Evolutionary conservation across 2,329 filamentous ascomycete genomes (phyloP).

Genomic region (Amesomyces nigricolor): DNA sequence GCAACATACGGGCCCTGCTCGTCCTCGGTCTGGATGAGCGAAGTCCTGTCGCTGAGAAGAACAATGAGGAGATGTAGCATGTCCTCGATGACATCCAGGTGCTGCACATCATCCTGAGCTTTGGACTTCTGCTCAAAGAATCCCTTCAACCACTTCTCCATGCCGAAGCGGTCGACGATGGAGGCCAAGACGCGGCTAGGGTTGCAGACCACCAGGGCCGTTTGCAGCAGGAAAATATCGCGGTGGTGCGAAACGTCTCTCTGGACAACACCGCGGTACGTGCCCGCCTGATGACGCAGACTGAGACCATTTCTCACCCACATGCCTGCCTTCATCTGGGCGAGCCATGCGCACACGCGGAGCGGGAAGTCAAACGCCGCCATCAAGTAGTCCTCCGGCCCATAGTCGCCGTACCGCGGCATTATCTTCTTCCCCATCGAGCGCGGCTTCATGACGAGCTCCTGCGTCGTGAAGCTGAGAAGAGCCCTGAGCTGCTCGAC

Average conservation of each 20-base stretch:
- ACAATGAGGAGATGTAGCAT: constrained; percentile 92
- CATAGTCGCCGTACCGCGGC: constrained; percentile 45
- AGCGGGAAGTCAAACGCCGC: constrained; percentile 89
- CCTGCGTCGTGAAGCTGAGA: constrained; percentile 64
- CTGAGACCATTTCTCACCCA: constrained; percentile 98
- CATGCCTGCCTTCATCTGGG: constrained; percentile 97
- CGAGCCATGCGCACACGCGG: constrained; percentile 89
- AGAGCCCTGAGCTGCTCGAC: constrained; percentile 61
- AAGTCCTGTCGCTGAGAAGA: constrained; percentile 80
- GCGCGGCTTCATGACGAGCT: constrained; percentile 60
- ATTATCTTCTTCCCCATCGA: constrained; percentile 56
- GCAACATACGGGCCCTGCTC: constrained; percentile 60
- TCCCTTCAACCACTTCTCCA: constrained; percentile 81
- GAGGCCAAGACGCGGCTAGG: constrained; percentile 79
- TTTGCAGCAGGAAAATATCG: constrained; percentile 90
- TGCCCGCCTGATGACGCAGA: constrained; percentile 87
- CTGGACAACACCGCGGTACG: constrained; percentile 83
- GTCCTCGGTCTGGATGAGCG: constrained; percentile 63
- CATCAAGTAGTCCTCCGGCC: constrained; percentile 73
- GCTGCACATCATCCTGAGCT: constrained; percentile 79
- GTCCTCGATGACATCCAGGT: constrained; percentile 90
- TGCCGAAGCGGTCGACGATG: constrained; percentile 85
- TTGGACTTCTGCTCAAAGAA: constrained; percentile 66
- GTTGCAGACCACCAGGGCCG: constrained; percentile 79
- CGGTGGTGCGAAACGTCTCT: constrained; percentile 90